A percentile compares a stretch with the other conserved stretches of the same genome.
phyloP scores from a whole-genome alignment of 495 filamentous ascomycete genomes.

The Aspergillus wentii region DNA sequence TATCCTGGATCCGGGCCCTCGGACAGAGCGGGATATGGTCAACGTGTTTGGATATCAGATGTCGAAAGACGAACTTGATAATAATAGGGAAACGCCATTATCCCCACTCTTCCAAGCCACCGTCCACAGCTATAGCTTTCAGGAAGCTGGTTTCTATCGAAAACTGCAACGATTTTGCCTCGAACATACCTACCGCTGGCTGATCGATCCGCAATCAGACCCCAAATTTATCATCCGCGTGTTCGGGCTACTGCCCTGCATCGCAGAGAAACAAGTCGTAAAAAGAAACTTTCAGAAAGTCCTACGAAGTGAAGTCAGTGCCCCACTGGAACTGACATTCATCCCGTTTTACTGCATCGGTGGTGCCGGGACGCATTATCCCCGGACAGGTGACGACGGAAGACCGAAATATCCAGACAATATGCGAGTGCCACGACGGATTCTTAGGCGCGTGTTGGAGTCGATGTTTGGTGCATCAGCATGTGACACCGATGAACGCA shows the following conservation, averaged over 20 bases:
- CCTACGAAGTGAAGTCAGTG: constrained; percentile 16
- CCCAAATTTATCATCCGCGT: constrained; percentile 47
- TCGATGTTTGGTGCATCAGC: no score
- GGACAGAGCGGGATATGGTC: no score
- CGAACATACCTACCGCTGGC: constrained; percentile 59
- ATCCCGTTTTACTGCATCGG: constrained; percentile 63
- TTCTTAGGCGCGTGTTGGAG: no score
- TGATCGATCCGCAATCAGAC: constrained; percentile 49
- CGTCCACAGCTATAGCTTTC: constrained; percentile 34
- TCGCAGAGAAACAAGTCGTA: constrained; percentile 46
- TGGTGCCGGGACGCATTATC: constrained; percentile 61
- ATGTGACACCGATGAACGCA: no score
- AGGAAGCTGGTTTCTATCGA: constrained; percentile 67
- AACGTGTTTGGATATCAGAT: no score
- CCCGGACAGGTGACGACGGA: constrained; percentile 26
- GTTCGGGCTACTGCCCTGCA: constrained; percentile 65
- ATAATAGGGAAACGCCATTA: no score
- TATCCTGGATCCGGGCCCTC: no score
- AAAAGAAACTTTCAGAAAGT: constrained; percentile 44
- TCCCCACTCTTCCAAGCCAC: constrained; percentile 7
- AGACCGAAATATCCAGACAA: constrained; percentile 25
- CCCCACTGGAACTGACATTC: constrained; percentile 46
- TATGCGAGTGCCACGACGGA: no score
- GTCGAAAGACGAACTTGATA: no score
- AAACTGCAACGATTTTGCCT: constrained; percentile 61